Base-by-base conservation (phyloP, 75 land plant species). In the Pinus albicaulis region DNA sequence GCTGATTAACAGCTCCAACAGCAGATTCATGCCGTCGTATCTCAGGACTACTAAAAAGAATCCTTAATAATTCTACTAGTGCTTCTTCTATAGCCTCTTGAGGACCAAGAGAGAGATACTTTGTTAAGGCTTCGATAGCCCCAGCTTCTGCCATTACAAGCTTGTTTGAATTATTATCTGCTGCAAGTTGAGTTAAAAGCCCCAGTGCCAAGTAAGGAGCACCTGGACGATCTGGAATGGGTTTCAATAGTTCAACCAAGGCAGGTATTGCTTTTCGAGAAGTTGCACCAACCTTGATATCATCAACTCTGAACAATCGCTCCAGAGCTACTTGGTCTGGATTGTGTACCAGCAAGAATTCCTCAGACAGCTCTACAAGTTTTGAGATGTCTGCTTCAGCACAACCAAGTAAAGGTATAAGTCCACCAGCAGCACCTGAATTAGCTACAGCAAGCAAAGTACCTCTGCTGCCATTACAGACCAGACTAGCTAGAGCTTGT, bases 381-480 rank as follows among this genome's bases (percentile, higher is more conserved):
- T 92, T 91, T 57, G 81, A 41, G 41, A 94, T 87, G 75, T 96
- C 98, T 55, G 80, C 76, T 59, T 96, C 99, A 75, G 95, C 90
- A 87, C 93, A 95, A 36, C 99, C 99, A 60, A 96, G 88, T 70
- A 96, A 82, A 36, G 98, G 83, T 38, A 96, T 94, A 24, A 96
- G 90, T 5, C 98, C 98, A 77, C 81, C 87, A 41, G 89, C 95
- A 59, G 95, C 93, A 0, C 99, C 99, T 55, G 99, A 96, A 76
- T 94, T 96, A 55, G 99, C 98, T 76, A 96, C 99, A 16, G 98
- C 89, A 25, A 96, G 80, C 64, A 96, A 83, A 56, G 98, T 96
- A 36, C 99, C 99, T 23, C 99, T 82, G 84, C 95, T 96, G 62
- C 99, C 99, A 88, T 96, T 94, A 85, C 99, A 96, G 28, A 96